These are phyloP conservation scores for Aureobasidium musti DNA, from an alignment of 2,329 filamentous ascomycete species.

Conservation along the genomic window DNA sequence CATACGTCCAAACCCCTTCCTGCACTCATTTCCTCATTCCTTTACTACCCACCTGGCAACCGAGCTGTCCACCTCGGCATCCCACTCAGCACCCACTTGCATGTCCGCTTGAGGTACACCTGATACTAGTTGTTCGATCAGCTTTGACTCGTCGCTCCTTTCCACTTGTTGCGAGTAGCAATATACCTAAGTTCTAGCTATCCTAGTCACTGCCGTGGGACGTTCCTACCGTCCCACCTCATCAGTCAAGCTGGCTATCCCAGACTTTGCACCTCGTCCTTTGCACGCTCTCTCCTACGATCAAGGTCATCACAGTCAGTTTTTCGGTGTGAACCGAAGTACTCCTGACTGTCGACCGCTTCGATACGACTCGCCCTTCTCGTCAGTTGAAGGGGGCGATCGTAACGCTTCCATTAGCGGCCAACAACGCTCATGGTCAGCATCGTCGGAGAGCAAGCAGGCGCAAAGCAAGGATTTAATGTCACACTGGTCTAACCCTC, in stretches of 20 bases:
- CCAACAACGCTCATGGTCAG: constrained; percentile 40
- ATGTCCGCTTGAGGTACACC: neutral
- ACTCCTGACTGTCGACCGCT: constrained; percentile 26
- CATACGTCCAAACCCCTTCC: constrained; percentile 15
- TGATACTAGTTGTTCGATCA: neutral
- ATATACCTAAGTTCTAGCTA: neutral
- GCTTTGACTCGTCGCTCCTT: neutral
- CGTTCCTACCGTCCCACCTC: constrained; percentile 29
- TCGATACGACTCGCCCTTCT: constrained; percentile 30
- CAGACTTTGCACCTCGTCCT: constrained; percentile 31
- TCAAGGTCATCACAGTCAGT: constrained; percentile 27
- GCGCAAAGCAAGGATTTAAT: constrained; percentile 40
- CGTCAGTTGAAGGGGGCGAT: constrained; percentile 26
- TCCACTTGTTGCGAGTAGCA: neutral
- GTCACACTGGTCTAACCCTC: constrained; percentile 39
- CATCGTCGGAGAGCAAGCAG: constrained; percentile 35
- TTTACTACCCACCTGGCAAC: constrained; percentile 5
- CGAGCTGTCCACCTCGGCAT: constrained; percentile 1
- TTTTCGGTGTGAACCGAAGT: constrained; percentile 10
- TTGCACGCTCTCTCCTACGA: constrained; percentile 30
- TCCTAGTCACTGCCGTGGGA: constrained; percentile 14
- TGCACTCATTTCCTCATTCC: constrained; percentile 18
- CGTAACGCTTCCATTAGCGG: constrained; percentile 24
- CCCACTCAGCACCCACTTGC: neutral
- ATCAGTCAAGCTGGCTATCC: constrained; percentile 33